These are phyloP conservation scores for Colletotrichum paranaense DNA, from an alignment of 2,329 filamentous ascomycete genomes.

Conservation along the genomic window DNA sequence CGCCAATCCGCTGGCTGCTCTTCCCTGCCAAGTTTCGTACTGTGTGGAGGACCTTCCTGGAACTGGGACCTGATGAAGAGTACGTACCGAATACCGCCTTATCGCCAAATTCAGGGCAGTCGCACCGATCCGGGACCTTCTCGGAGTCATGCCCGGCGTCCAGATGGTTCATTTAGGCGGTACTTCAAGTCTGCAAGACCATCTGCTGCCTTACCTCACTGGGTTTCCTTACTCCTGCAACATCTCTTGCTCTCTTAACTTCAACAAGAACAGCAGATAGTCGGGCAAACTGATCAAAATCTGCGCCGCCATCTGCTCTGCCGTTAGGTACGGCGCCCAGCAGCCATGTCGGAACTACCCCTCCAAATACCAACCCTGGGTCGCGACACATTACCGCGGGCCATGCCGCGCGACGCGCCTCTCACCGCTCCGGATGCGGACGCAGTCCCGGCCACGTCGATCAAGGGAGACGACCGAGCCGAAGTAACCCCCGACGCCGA, in stretches of 20 bases:
- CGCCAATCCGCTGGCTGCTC: too few relatives aligned
- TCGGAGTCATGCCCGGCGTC: constrained; percentile 2
- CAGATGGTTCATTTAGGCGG: neutral
- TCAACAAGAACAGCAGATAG: neutral
- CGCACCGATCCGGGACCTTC: constrained; percentile 19
- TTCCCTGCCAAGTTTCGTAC: neutral
- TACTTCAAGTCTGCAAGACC: neutral
- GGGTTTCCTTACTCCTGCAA: neutral
- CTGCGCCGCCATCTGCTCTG: neutral
- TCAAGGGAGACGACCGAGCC: neutral
- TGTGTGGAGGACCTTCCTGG: neutral
- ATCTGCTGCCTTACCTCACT: neutral
- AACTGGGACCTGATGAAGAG: neutral
- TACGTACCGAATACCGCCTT: constrained; percentile 15
- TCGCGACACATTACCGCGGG: constrained; percentile 5
- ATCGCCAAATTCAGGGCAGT: constrained; percentile 23
- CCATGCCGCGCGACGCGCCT: constrained; percentile 20
- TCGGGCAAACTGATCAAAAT: neutral
- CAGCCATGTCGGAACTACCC: constrained; percentile 20
- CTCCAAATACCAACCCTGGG: constrained; percentile 12
- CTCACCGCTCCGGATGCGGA: constrained; percentile 30
- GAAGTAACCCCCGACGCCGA: neutral
- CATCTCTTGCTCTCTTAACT: neutral
- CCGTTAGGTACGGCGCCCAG: neutral
- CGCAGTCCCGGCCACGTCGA: constrained; percentile 17